Evolutionary conservation across 805 yeast genomes (phyloP).

Genomic region (Lipomyces orientalis): DNA sequence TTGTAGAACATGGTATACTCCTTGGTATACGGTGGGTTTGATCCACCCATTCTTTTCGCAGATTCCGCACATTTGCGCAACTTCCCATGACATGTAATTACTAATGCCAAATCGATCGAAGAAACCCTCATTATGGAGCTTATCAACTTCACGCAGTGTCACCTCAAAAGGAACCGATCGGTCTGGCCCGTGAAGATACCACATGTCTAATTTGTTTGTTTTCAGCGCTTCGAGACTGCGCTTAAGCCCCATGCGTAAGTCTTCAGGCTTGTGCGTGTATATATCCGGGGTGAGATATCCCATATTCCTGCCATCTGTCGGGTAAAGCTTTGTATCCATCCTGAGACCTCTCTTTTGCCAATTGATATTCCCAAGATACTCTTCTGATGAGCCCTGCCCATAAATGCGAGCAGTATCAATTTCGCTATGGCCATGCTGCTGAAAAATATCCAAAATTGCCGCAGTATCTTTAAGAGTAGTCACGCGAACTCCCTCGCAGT

Average conservation of each 20-base stretch:
- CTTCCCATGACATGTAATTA: constrained; percentile 39
- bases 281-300: background rate
- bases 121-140: constrained; percentile 38
- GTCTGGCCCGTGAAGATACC: constrained; percentile 38
- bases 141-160: constrained; percentile 38
- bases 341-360: constrained; percentile 21
- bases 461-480: background rate
- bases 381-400: constrained; percentile 33
- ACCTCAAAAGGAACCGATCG: constrained; percentile 39
- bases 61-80: constrained; percentile 26
- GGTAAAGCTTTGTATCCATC: constrained; percentile 38
- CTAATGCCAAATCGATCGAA: constrained; percentile 41
- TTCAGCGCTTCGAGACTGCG: constrained; percentile 31
- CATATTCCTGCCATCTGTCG: constrained; percentile 19
- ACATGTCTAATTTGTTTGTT: constrained; percentile 34
- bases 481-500: background rate
- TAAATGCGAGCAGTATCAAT: constrained; percentile 42
- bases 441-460: background rate
- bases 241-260: constrained; percentile 15
- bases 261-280: background rate
- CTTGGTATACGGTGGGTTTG: constrained; percentile 13
- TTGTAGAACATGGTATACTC: constrained; percentile 13
- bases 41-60: constrained; percentile 14
- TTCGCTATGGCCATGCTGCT: constrained; percentile 28
- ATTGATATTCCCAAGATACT: constrained; percentile 26